Conservation (phyloP, 2,329 filamentous ascomycete genomes). For the Penicillium sclerotiorum region DNA sequence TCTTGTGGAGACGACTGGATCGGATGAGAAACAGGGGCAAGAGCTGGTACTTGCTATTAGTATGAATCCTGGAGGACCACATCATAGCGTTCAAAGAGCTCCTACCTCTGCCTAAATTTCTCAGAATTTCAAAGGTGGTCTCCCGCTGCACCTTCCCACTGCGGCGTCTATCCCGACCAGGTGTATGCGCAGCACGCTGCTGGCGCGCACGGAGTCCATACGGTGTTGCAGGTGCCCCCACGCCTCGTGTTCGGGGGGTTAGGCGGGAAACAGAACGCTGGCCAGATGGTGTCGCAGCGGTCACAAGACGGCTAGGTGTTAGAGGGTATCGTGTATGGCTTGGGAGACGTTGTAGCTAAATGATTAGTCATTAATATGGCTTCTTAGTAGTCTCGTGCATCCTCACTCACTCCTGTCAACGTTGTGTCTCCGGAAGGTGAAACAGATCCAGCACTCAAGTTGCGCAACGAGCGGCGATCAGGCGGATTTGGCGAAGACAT, state of each 20-base stretch:
- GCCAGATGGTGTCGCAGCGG: slow-evolving; percentile 34
- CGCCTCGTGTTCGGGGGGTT: slow-evolving; percentile 36
- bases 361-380: slow-evolving; percentile 1
- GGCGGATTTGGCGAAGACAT: slow-evolving; percentile 37
- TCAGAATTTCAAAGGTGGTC: slow-evolving; percentile 58
- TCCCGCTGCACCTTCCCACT: slow-evolving; percentile 56
- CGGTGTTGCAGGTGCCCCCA: slow-evolving; percentile 54
- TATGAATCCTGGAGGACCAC: neutral
- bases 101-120: slow-evolving; percentile 55
- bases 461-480: slow-evolving; percentile 29
- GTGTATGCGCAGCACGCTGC: slow-evolving; percentile 56
- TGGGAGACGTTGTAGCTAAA: slow-evolving; percentile 39
- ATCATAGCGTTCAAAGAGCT: neutral
- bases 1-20: slow-evolving; percentile 52
- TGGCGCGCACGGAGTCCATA: slow-evolving; percentile 58
- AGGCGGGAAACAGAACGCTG: slow-evolving; percentile 37
- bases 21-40: slow-evolving; percentile 52
- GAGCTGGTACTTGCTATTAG: slow-evolving; percentile 35
- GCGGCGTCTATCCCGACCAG: slow-evolving; percentile 51
- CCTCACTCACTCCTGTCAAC: slow-evolving; percentile 27
- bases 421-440: slow-evolving; percentile 34
- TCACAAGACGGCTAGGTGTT: slow-evolving; percentile 38
- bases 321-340: slow-evolving; percentile 34
- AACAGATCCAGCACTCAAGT: slow-evolving; percentile 21
- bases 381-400: neutral